Percentiles rank a stretch among this genome's conserved stretches.
phyloP scores from a whole-genome alignment of 225 moss, liverwort and hornwort species.

The Pseudisothecium myosuroides region DNA sequence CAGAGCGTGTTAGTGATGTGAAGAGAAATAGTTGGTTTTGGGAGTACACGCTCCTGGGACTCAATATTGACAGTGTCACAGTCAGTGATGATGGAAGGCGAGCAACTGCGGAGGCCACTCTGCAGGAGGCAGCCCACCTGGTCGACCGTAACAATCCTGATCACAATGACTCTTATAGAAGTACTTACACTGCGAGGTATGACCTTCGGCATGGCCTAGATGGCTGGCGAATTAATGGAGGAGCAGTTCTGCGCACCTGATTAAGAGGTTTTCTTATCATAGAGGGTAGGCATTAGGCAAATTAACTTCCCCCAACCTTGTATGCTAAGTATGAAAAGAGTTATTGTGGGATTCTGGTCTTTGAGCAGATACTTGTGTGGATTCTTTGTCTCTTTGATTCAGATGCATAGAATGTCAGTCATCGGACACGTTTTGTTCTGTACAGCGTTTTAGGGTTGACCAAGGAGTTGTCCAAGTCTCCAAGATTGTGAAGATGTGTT shows the following conservation, averaged over 20 bases:
- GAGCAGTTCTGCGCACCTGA: conserved; percentile 77
- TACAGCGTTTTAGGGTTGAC: too few species aligned
- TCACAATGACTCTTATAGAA: conserved; percentile 83
- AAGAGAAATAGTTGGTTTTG: conserved; percentile 90
- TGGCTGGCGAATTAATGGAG: conserved; percentile 82
- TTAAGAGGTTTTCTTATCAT: not conserved
- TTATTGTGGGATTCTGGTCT: not conserved
- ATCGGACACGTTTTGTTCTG: not conserved
- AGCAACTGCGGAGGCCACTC: conserved; percentile 84
- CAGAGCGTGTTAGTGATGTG: conserved; percentile 87
- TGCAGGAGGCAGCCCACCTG: conserved; percentile 88
- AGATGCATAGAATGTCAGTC: not conserved
- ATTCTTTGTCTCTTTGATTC: not conserved
- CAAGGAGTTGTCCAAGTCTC: not conserved
- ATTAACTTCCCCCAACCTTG: not conserved
- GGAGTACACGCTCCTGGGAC: conserved; percentile 85
- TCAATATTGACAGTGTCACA: conserved; percentile 89
- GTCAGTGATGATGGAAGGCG: conserved; percentile 91
- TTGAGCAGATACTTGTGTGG: not conserved
- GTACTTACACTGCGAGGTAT: conserved; percentile 91
- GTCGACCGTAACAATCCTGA: conserved; percentile 82
- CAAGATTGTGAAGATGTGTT: not conserved
- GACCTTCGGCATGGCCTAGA: conserved; percentile 55
- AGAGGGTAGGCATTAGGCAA: not conserved
- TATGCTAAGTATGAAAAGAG: not conserved